These are phyloP conservation scores for Globisporangium uncinulatum DNA, from an alignment of 352 stramenopile species.

Conservation along the genomic window DNA sequence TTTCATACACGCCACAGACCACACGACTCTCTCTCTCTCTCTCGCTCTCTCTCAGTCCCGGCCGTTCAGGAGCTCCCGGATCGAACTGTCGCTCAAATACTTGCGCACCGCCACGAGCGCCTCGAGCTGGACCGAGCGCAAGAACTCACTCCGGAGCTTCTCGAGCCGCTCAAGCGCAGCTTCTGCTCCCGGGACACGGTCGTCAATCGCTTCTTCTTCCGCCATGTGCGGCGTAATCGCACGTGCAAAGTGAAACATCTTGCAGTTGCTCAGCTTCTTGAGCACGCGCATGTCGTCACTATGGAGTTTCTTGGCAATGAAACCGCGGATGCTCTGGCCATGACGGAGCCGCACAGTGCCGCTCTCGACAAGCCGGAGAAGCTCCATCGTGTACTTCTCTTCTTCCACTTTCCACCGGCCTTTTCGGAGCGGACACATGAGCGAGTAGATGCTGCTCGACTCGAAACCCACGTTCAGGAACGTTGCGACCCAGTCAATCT, in stretches of 20 bases:
- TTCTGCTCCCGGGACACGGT: slow-evolving; percentile 22
- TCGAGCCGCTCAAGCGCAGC: slow-evolving; percentile 33
- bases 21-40: neutral
- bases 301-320: slow-evolving; percentile 71
- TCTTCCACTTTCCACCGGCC: slow-evolving; percentile 71
- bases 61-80: slow-evolving; percentile 56
- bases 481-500: slow-evolving; percentile 74
- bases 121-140: slow-evolving; percentile 72
- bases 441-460: slow-evolving; percentile 61
- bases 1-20: neutral
- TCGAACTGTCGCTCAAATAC: slow-evolving; percentile 62
- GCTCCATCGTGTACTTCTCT: slow-evolving; percentile 63
- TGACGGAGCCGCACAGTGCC: slow-evolving; percentile 52
- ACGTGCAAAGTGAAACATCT: slow-evolving; percentile 69
- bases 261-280: slow-evolving; percentile 83
- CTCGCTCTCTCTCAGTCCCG: slow-evolving; percentile 15
- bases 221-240: slow-evolving; percentile 52
- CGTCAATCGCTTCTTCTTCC: slow-evolving; percentile 48
- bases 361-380: slow-evolving; percentile 60
- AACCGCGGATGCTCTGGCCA: slow-evolving; percentile 63
- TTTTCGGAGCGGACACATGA: slow-evolving; percentile 72
- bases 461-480: slow-evolving; percentile 75
- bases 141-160: slow-evolving; percentile 59
- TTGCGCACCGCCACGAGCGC: slow-evolving; percentile 68
- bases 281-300: slow-evolving; percentile 81